Base-by-base conservation (phyloP, 78 protist species). In the Dictyostelium intermedium region DNA sequence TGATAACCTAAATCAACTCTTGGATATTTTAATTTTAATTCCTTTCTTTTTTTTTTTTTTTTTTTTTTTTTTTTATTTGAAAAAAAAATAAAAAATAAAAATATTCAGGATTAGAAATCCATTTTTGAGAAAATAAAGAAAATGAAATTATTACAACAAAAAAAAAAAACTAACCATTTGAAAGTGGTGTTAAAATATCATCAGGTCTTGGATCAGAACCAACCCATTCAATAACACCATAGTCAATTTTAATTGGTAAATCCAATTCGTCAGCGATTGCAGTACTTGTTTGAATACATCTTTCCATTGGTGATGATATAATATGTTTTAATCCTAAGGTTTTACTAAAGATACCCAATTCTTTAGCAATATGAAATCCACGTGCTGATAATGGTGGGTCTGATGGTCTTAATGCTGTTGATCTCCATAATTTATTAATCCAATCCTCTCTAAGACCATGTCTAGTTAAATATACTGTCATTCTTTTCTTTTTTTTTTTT, bases 381-480 rank as follows among this genome's bases (percentile, higher is more conserved):
- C 47, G 76, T 20, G 69, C 83, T 25, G 87, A 79, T 23, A 91
- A 50, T 27, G 95, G 95, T 84, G 95, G 43, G 47, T 91, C 91
- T 10, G 95, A 77, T 61, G 82, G 82, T 63, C 91, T 53, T 39
- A 73, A n/a, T 23, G 95, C 95, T 63, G 95, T 91, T 8, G 34
- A 45, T 66, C 14, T 66, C 95, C 95, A 91, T 32, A 18, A 72
- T 69, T 78, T 76, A 72, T 91, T 84, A 1, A 50, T 39, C 95
- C 95, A 91, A 91, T 91, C 95, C 35, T 91, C 92, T 82, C 95
- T 74, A 45, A 85, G 47, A 23, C 92, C 91, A 63, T 91, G 95
- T 91, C 95, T 91, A 14, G 95, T 91, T 32, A 91, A 56, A 72
- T 82, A 91, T 7, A 91, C 32, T 80, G 86, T 61, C 53, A 45